Evolutionary conservation across 2,329 filamentous ascomycete species (phyloP).

Genomic region (Chalaropsis ovoidea): DNA sequence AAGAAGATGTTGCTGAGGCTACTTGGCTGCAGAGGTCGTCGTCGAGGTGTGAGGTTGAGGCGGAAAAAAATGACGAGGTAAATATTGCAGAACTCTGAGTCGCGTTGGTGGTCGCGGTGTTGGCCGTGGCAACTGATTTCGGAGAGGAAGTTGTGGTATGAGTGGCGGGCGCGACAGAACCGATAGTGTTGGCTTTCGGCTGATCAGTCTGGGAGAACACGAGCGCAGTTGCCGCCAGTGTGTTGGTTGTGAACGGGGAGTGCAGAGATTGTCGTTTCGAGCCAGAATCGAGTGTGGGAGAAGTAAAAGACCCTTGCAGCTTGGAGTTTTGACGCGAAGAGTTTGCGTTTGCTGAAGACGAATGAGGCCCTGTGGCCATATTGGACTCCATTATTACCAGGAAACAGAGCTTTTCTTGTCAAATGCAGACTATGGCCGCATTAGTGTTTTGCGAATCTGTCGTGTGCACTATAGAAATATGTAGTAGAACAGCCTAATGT

Average conservation of each 20-base stretch:
- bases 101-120: slow-evolving; percentile 14
- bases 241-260: slow-evolving; percentile 18
- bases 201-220: slow-evolving; percentile 16
- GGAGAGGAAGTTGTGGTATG: slow-evolving; percentile 20
- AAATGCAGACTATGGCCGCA: background rate
- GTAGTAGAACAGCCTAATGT: background rate
- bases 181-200: background rate
- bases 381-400: slow-evolving; percentile 12
- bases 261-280: slow-evolving; percentile 18
- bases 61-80: slow-evolving; percentile 24
- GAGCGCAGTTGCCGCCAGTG: slow-evolving; percentile 17
- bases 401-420: background rate
- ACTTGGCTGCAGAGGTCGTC: slow-evolving; percentile 23
- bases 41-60: slow-evolving; percentile 23
- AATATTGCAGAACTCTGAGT: slow-evolving; percentile 23
- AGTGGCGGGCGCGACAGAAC: slow-evolving; percentile 7
- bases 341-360: background rate
- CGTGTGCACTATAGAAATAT: background rate
- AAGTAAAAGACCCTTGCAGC: slow-evolving; percentile 18
- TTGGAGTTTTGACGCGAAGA: slow-evolving; percentile 20
- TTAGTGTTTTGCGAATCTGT: background rate
- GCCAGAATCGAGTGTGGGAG: slow-evolving; percentile 10
- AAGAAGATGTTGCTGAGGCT: slow-evolving; percentile 22
- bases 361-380: slow-evolving; percentile 13
- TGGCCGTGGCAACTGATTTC: slow-evolving; percentile 21